Percentiles rank a stretch among this genome's conserved stretches.
Conservation (phyloP, 257 asterid species). For the Salvia miltiorrhiza region DNA sequence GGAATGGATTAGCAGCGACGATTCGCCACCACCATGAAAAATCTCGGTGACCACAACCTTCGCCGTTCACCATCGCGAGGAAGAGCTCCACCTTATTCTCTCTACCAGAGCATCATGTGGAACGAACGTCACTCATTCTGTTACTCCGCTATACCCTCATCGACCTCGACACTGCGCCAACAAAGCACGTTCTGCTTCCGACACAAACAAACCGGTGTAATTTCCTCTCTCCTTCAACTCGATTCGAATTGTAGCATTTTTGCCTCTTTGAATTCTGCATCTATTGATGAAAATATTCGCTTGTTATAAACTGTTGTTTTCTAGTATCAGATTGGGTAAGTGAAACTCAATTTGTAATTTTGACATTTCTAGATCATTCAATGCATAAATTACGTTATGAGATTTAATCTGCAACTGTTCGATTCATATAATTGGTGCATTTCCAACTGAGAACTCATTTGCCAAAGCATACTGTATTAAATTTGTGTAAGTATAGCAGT, state of each 20-base stretch:
- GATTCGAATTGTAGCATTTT: background rate
- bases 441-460: background rate
- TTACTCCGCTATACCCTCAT: conserved; percentile 78
- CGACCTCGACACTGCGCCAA: conserved; percentile 62
- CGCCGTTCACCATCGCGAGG: no score
- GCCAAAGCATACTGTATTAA: background rate
- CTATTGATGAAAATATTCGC: background rate
- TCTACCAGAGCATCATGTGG: conserved; percentile 83
- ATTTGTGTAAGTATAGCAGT: conserved; percentile 8
- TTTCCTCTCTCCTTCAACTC: conserved; percentile 5
- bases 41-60: no score
- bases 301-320: background rate
- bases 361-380: background rate
- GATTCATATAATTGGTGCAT: no score
- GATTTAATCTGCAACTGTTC: background rate
- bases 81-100: no score
- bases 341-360: background rate
- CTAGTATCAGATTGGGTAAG: background rate
- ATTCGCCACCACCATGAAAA: no score
- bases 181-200: conserved; percentile 57
- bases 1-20: no score
- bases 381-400: background rate
- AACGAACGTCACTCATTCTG: conserved; percentile 93
- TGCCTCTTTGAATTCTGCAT: background rate
- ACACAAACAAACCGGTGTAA: conserved; percentile 82